These are phyloP conservation scores for Cyberlindnera saturnus DNA, from an alignment of 805 yeast species.

Conservation along the genomic window DNA sequence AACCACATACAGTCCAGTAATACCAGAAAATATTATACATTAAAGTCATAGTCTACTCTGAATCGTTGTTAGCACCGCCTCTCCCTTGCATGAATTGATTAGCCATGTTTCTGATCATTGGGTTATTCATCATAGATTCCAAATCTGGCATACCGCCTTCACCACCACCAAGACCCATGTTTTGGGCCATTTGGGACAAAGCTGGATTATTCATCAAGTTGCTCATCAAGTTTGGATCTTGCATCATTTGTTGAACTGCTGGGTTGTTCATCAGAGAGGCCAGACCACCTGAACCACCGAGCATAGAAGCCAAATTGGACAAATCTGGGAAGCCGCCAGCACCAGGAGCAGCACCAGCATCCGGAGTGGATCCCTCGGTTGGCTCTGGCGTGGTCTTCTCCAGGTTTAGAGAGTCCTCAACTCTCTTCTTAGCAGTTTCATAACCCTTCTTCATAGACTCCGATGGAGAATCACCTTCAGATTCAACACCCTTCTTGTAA, in stretches of 20 bases:
- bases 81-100: conserved; percentile 48
- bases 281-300: conserved; percentile 60
- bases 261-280: conserved; percentile 80
- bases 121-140: conserved; percentile 73
- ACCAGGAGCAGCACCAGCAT: conserved; percentile 25
- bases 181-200: conserved; percentile 77
- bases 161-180: conserved; percentile 62
- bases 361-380: conserved; percentile 12
- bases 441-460: conserved; percentile 91
- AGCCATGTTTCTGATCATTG: conserved; percentile 69
- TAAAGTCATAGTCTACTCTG: background rate
- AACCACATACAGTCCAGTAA: background rate
- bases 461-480: conserved; percentile 78
- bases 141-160: conserved; percentile 43
- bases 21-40: background rate
- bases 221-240: conserved; percentile 70
- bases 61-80: conserved; percentile 6
- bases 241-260: conserved; percentile 87
- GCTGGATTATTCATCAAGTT: conserved; percentile 77
- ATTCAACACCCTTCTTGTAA: conserved; percentile 78
- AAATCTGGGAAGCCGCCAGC: conserved; percentile 67
- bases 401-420: conserved; percentile 60
- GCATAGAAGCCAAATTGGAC: conserved; percentile 39
- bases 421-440: conserved; percentile 87
- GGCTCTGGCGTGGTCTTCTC: conserved; percentile 19